Evolutionary conservation across 768 basidiomycete genomes (phyloP), one percentile per base, ranked within the genome.

Genomic region (Symmetrospora coprosmae): DNA sequence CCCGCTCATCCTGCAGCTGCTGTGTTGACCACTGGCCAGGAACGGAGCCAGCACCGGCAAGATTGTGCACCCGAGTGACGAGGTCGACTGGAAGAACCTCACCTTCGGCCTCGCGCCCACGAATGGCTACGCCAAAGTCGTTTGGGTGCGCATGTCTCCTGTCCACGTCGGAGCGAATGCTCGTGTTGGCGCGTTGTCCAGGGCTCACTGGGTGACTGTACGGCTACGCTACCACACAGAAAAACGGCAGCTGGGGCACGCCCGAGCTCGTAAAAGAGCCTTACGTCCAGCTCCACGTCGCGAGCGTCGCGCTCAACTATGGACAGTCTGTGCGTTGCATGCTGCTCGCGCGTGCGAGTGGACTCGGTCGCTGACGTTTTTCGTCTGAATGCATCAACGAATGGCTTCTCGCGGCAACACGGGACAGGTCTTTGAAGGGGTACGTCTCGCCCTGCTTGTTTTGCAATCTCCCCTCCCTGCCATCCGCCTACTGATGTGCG

Each of bases 251-350:
- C 14, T 67, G 67, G 67, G 55, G 60, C 4, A 13, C 50, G 14
- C 46, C 50, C 5, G 61, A 66, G 41, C 67, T 64, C 62, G 62
- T 66, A 25, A 38, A 58, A 23, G 61, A 61, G 43, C 60, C 65
- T 0, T 61, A 66, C 38, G n/a, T 69, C 27, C 62, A 64, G 11
- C 37, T 69, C 6, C 65, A 65, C 55, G 59, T 66, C 30, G 65
- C 56, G 1, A 63, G 45, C 46, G 62, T 62, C 31, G 58, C 63
- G 2, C 62, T 67, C 55, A 66, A 66, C 56, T 68, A 68, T 30
- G 65, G 68, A 14, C 61, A 63, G 39, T 60, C 61, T 47, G 61
- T 63, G 19, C 1, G 61, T 61, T 21, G 9, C 55, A 7, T 16
- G 35, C 11, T 17, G 23, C 8, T 14, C 21, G 33, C 23, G 23